A percentile compares a stretch with the other conserved stretches of the same genome.
phyloP scores from a whole-genome alignment of 208 protist species.

The Leishmania turanica region DNA sequence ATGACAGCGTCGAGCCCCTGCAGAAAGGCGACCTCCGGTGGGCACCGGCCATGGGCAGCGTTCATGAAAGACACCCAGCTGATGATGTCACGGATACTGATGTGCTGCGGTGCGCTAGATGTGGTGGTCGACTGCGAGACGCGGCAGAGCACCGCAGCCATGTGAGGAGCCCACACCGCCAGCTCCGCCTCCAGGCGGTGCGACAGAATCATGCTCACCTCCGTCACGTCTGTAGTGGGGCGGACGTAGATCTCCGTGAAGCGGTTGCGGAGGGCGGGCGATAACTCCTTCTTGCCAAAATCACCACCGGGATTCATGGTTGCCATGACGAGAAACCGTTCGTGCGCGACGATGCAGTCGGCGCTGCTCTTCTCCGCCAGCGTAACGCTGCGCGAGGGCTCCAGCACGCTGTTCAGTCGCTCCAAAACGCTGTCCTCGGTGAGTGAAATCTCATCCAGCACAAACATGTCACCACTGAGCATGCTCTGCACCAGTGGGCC shows the following conservation, averaged over 20 bases:
- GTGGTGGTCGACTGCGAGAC: constrained; percentile 42
- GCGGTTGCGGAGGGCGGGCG: constrained; percentile 98
- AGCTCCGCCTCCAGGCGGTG: constrained; percentile 63
- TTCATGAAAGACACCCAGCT: constrained; percentile 97
- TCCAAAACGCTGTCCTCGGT: constrained; percentile 99
- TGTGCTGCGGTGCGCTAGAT: constrained; percentile 63
- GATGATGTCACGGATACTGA: constrained; percentile 96
- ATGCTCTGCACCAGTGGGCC: constrained; percentile 99
- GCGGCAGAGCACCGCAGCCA: constrained; percentile 79
- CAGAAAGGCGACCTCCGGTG: constrained; percentile 85
- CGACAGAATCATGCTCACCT: constrained; percentile 94
- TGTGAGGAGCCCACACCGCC: constrained; percentile 62
- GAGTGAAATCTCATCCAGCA: constrained; percentile 99
- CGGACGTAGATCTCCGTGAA: constrained; percentile 99
- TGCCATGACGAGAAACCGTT: constrained; percentile 97
- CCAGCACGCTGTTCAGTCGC: constrained; percentile 99
- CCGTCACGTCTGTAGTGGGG: constrained; percentile 81
- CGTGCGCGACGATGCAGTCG: constrained; percentile 81
- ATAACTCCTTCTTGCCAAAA: constrained; percentile 99
- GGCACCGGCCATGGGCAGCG: constrained; percentile 64
- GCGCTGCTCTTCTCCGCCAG: constrained; percentile 97
- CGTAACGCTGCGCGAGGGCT: constrained; percentile 95
- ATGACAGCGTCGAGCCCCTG: constrained; percentile 97
- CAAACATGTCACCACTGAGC: constrained; percentile 97
- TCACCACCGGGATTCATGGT: constrained; percentile 99